A percentile compares a stretch with the other conserved stretches of the same genome.
Conservation (phyloP, 148 eudicot genomes). For the Nyssa sinensis region DNA sequence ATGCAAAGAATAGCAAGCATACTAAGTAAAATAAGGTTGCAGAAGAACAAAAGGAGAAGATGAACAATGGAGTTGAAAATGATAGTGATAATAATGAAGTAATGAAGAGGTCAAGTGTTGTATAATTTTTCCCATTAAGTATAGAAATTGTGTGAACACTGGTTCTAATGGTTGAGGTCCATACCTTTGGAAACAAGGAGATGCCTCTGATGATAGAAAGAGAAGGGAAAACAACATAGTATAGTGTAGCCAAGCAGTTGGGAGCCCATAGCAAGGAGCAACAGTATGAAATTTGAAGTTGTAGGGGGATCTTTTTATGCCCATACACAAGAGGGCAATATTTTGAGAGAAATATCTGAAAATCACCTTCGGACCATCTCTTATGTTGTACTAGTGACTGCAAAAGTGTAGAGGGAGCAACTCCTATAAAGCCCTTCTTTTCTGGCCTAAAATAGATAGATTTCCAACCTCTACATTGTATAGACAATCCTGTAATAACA, state of each 20-base stretch:
- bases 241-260: constrained; percentile 22
- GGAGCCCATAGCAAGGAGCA: constrained; percentile 23
- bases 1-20: no score
- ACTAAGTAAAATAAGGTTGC: no score
- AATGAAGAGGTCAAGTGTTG: no score
- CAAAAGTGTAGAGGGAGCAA: constrained; percentile 9
- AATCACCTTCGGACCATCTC: constrained; percentile 26
- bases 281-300: constrained; percentile 18
- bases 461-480: constrained; percentile 10
- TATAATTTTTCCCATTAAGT: no score
- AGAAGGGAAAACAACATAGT: constrained; percentile 18
- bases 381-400: constrained; percentile 18
- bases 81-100: no score
- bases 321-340: constrained; percentile 21
- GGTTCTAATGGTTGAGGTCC: background rate
- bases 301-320: constrained; percentile 16
- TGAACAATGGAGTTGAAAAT: background rate
- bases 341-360: constrained; percentile 27
- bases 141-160: no score
- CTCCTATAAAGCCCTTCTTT: background rate
- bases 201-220: constrained; percentile 17
- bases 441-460: constrained; percentile 6
- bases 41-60: no score
- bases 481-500: background rate
- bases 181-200: constrained; percentile 30